phyloP scores from a whole-genome alignment of 164 flowering plant genomes.

The Tetrastigma voinierianum region DNA sequence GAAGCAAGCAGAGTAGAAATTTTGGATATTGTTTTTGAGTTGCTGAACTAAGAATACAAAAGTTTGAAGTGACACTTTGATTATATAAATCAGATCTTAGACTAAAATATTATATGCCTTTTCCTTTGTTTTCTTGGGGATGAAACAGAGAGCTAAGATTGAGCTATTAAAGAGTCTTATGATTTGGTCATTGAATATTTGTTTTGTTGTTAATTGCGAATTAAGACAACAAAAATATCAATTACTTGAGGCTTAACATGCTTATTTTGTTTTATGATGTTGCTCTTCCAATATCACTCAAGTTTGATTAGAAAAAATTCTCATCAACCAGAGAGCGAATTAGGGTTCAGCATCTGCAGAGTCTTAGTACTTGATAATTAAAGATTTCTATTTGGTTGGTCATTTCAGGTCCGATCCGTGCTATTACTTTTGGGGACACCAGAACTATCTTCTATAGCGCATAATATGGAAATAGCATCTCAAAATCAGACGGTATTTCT shows the following conservation, averaged over 20 bases:
- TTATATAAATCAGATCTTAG: neutral
- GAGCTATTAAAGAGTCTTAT: neutral
- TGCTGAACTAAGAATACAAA: no score
- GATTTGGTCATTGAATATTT: no score
- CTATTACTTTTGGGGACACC: conserved; percentile 67
- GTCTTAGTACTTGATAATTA: neutral
- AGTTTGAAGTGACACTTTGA: no score
- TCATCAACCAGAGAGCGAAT: no score
- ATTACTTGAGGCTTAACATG: no score
- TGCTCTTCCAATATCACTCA: no score
- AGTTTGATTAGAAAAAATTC: no score
- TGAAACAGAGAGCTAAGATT: neutral
- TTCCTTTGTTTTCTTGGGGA: neutral
- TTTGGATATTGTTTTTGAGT: neutral
- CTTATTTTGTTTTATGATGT: no score
- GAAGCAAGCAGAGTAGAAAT: neutral
- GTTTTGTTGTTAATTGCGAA: no score
- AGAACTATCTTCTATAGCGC: conserved; percentile 39
- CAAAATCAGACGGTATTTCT: conserved; percentile 48
- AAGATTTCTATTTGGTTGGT: neutral
- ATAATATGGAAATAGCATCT: conserved; percentile 12
- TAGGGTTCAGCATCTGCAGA: no score
- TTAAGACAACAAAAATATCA: no score
- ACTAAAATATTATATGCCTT: neutral
- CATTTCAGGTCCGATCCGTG: conserved; percentile 65